Percentiles rank a stretch among this genome's conserved stretches.
Conservation (phyloP, 768 basidiomycete genomes). For the Suillus clintonianus region DNA sequence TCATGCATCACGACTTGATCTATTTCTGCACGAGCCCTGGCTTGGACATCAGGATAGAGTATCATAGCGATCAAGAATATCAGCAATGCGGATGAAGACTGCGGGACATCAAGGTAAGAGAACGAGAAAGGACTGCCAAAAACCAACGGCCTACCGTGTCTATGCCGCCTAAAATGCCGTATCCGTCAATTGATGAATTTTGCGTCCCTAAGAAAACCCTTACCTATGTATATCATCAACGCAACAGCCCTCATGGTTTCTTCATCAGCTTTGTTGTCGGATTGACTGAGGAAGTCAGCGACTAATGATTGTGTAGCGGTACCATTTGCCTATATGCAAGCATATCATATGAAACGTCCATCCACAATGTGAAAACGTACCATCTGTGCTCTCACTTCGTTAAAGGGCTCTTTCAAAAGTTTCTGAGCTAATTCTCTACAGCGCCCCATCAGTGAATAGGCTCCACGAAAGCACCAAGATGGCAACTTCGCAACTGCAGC, state of each 20-base stretch:
- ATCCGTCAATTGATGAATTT: background rate
- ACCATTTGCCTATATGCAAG: background rate
- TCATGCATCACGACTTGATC: constrained; percentile 23
- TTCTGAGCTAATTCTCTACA: background rate
- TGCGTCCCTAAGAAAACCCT: too few species aligned
- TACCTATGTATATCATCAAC: background rate
- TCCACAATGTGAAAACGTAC: background rate
- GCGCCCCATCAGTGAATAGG: background rate
- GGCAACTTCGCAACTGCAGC: background rate
- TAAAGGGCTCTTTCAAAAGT: background rate
- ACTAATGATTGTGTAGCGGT: background rate
- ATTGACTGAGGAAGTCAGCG: background rate
- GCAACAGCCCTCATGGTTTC: background rate
- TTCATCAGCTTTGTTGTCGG: background rate
- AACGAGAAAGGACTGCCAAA: constrained; percentile 13
- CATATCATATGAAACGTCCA: too few species aligned
- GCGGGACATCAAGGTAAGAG: constrained; percentile 21
- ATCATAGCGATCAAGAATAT: constrained; percentile 31
- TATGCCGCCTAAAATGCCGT: background rate
- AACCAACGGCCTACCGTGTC: background rate
- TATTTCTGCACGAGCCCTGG: constrained; percentile 25
- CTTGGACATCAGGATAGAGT: constrained; percentile 29
- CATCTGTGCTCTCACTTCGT: background rate
- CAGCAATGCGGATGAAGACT: constrained; percentile 19
- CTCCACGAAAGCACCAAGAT: background rate